A percentile compares a stretch with the other conserved stretches of the same genome.
Conservation (phyloP, 2,329 filamentous ascomycete genomes). For the Diaporthe australafricana region DNA sequence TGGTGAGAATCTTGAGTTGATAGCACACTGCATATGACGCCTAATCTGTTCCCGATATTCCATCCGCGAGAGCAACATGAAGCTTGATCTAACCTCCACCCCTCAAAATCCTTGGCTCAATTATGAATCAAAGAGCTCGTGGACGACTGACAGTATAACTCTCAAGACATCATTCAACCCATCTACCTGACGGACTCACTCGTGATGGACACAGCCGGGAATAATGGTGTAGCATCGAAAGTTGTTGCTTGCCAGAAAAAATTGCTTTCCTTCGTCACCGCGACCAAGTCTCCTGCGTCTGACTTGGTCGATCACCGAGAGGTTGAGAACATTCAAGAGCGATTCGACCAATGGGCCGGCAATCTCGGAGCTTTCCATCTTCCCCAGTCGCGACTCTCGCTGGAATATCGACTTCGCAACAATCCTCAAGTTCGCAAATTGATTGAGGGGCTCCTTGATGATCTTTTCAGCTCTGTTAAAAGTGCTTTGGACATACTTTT, state of each 20-base stretch:
- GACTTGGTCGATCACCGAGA: background rate
- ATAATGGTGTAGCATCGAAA: background rate
- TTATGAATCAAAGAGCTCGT: too few species aligned
- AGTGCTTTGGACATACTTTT: background rate
- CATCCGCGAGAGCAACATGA: too few species aligned
- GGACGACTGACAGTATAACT: too few species aligned
- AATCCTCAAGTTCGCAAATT: background rate
- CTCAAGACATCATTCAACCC: too few species aligned
- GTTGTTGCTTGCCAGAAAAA: background rate
- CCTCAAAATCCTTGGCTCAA: too few species aligned
- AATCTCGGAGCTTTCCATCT: background rate
- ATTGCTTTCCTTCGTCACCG: background rate
- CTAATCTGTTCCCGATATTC: too few species aligned
- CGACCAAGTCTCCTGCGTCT: background rate
- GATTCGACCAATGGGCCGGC: background rate
- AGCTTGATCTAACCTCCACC: too few species aligned
- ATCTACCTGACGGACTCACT: too few species aligned
- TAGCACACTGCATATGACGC: background rate
- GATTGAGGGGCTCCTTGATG: background rate
- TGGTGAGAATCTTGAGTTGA: background rate
- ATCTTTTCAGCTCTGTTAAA: background rate
- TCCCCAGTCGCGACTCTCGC: background rate
- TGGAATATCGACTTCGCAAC: background rate
- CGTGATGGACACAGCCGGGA: too few species aligned
- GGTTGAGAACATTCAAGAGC: background rate